Evolutionary conservation across 108 stramenopile species (phyloP).

Genomic region (Nitzschia palea): DNA sequence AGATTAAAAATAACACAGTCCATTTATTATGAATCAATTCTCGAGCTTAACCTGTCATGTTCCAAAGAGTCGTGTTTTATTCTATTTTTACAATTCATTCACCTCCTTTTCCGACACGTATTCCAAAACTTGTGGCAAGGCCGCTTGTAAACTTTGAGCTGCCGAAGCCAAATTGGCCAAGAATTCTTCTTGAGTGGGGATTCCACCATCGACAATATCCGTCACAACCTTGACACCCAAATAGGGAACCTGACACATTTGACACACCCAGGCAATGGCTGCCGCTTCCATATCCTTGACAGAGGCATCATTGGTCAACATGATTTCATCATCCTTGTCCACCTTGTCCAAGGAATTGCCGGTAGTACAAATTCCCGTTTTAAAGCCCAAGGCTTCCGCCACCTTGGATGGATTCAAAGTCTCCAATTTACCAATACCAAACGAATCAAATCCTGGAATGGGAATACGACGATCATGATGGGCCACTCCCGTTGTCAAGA

Average conservation of each 20-base stretch:
- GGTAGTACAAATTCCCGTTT: slow-evolving; percentile 90
- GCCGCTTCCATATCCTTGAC: slow-evolving; percentile 99
- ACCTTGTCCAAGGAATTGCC: slow-evolving; percentile 92
- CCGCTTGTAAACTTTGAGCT: slow-evolving; percentile 82
- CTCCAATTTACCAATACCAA: slow-evolving; percentile 80
- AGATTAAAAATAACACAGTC: too few species aligned
- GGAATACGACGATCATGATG: slow-evolving; percentile 97
- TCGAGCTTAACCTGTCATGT: too few species aligned
- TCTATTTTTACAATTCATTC: slow-evolving; percentile 10
- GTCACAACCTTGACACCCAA: slow-evolving; percentile 97
- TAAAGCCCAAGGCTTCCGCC: slow-evolving; percentile 50
- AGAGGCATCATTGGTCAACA: slow-evolving; percentile 83
- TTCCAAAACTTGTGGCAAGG: slow-evolving; percentile 90
- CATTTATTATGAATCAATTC: too few species aligned
- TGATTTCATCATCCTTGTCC: slow-evolving; percentile 72
- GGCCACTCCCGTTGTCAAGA: slow-evolving; percentile 82
- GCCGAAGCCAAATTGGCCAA: slow-evolving; percentile 90
- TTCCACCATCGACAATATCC: slow-evolving; percentile 92
- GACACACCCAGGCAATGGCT: slow-evolving; percentile 88
- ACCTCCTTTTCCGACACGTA: slow-evolving; percentile 34
- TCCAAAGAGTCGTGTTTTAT: too few species aligned
- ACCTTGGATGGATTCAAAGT: slow-evolving; percentile 48
- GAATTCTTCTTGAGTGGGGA: slow-evolving; percentile 93
- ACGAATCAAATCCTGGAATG: slow-evolving; percentile 88
- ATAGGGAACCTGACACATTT: slow-evolving; percentile 74